phyloP scores from a whole-genome alignment of 192 early-diverging fungal genomes.

The Gryganskiella cystojenkinii region DNA sequence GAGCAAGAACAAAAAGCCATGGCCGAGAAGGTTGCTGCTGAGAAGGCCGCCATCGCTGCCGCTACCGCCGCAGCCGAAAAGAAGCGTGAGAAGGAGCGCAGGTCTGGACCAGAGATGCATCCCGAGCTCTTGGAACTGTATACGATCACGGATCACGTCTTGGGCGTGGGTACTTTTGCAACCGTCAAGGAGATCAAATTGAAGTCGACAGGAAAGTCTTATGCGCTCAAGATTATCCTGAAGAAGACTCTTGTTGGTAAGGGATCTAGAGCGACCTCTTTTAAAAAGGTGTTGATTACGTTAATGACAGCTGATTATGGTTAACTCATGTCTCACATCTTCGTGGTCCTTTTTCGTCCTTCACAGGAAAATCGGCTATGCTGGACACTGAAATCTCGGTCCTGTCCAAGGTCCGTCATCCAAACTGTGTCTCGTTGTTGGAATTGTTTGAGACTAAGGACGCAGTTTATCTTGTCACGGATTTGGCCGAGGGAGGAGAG shows the following conservation, averaged over 20 bases:
- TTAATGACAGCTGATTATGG: too few species aligned
- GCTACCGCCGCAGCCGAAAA: slow-evolving; percentile 29
- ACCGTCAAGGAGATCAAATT: slow-evolving; percentile 70
- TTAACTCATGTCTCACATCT: not conserved
- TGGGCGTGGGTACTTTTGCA: slow-evolving; percentile 64
- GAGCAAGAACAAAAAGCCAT: slow-evolving; percentile 9
- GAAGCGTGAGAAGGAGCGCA: slow-evolving; percentile 14
- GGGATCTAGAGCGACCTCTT: slow-evolving; percentile 16
- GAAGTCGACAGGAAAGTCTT: slow-evolving; percentile 59
- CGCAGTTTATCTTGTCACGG: slow-evolving; percentile 74
- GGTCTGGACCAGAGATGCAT: slow-evolving; percentile 32
- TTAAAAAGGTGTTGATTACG: too few species aligned
- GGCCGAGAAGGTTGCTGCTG: slow-evolving; percentile 14
- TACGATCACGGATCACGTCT: slow-evolving; percentile 47
- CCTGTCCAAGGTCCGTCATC: slow-evolving; percentile 82
- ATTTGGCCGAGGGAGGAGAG: slow-evolving; percentile 82
- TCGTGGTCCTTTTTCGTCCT: not conserved
- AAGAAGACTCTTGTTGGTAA: slow-evolving; percentile 59
- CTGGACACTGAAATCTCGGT: slow-evolving; percentile 76
- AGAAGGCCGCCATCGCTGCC: slow-evolving; percentile 6
- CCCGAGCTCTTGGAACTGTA: slow-evolving; percentile 54
- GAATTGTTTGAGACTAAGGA: slow-evolving; percentile 75
- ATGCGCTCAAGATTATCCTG: slow-evolving; percentile 79
- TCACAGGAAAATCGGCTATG: slow-evolving; percentile 60
- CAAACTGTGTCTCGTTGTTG: slow-evolving; percentile 81